Evolutionary conservation across 2,329 filamentous ascomycete genomes (phyloP).

Genomic region (Gnomoniopsis smithogilvyi): DNA sequence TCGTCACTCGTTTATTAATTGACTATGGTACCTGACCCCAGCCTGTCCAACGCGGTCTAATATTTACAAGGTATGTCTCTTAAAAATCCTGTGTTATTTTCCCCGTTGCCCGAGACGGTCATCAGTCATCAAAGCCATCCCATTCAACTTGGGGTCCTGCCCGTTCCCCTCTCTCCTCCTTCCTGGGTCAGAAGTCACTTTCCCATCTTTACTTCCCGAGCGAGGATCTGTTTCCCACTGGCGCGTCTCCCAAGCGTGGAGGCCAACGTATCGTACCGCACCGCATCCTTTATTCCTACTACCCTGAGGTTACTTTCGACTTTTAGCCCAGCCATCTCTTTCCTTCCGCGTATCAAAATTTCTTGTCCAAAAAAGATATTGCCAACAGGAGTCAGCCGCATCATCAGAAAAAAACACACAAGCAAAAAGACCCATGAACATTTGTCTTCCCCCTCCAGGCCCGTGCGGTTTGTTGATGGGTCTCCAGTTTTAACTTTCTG

Average conservation of each 20-base stretch:
- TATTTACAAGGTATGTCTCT: slow-evolving; percentile 1
- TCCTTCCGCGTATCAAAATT: neutral
- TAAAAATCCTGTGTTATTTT: neutral
- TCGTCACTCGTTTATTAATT: neutral
- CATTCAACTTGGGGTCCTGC: too few species aligned
- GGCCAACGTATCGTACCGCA: too few species aligned
- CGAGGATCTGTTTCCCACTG: neutral
- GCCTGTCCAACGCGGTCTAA: neutral
- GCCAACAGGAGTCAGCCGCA: neutral
- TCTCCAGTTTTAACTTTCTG: slow-evolving; percentile 10
- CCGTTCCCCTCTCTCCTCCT: neutral
- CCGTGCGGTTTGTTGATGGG: neutral
- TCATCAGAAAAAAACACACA: neutral
- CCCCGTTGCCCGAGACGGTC: neutral
- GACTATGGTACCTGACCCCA: neutral
- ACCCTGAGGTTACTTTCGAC: neutral
- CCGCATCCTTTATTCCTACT: too few species aligned
- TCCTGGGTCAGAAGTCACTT: neutral
- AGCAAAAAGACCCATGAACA: neutral
- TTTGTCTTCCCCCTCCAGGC: slow-evolving; percentile 10
- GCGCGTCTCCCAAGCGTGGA: too few species aligned
- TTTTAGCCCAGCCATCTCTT: neutral
- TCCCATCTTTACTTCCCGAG: neutral
- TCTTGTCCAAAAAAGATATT: neutral
- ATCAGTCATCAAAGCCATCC: too few species aligned